Base-by-base conservation (phyloP, 1,284 basidiomycete genomes). In the Irpex lacteus region DNA sequence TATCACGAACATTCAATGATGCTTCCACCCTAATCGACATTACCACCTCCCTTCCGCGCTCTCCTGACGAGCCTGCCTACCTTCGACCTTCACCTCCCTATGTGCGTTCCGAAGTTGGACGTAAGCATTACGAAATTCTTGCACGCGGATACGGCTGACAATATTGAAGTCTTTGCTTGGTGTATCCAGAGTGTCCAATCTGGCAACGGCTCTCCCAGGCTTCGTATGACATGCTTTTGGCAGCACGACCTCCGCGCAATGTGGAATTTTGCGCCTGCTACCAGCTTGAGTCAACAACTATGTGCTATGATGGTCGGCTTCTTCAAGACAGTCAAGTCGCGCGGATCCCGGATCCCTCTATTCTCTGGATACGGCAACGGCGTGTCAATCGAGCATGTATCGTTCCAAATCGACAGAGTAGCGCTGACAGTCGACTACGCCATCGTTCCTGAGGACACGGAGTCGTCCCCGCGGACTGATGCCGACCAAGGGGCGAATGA, bases 41-140 rank as follows among this genome's bases (percentile, higher is more conserved):
- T 61, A 90, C 96, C 2, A 98, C 96, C 3, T 98, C 96, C n/a
- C 82, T 99, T 19, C 97, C 97, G 61, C 90, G 95, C 50, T 96
- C 95, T 40, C 75, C 85, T 34, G 95, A 98, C 72, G 96, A 98
- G 72, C 97, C 98, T 1, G 87, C 91, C 15, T 99, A 96, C 75
- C 82, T 99, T 56, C 86, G 96, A 67, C 96, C 97, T 0, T 90
- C 95, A 2, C 97, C 97, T 5, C 97, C 97, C 9, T 97, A 92
- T 74, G 96, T 99, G 50, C 86, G 98, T 68, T 97, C 97, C 1
- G 86, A 96, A 70, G 88, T 98, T 66, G 83, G 92, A 68, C 71
- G 91, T 92, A 74, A 73, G 89, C 81, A 55, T 56, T 57, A 62
- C 70, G 49, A 62, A 57, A 26, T 49, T 49, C 66, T 44, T 21